Percentiles rank a stretch among this genome's conserved stretches.
Evolutionary conservation across 306 rosid species (phyloP).

Genomic region (Gastrolobium bilobum): DNA sequence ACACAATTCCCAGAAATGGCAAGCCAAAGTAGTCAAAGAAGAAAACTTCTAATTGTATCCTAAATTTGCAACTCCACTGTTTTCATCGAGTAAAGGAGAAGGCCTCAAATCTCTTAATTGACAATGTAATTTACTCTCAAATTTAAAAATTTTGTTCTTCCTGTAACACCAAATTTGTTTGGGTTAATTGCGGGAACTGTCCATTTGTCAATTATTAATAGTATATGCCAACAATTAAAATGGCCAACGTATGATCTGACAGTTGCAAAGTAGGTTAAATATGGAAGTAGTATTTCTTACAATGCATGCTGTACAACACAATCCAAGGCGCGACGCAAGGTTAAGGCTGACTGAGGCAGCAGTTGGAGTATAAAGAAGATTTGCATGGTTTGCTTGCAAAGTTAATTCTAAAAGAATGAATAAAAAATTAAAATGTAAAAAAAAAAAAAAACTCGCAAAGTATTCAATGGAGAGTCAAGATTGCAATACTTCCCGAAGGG

Average conservation of each 20-base stretch:
- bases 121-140: background rate
- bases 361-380: background rate
- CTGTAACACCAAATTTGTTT: background rate
- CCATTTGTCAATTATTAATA: conserved; percentile 12
- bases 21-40: background rate
- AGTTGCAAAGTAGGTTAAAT: background rate
- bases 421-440: no score
- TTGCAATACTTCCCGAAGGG: background rate
- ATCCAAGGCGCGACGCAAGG: conserved; percentile 19
- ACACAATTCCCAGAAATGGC: background rate
- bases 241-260: background rate
- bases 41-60: background rate
- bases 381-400: background rate
- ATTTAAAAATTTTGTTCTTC: background rate
- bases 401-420: conserved; percentile 1
- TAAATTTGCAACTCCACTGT: background rate
- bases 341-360: background rate
- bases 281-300: conserved; percentile 3
- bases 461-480: background rate
- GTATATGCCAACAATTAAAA: conserved; percentile 2
- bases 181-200: background rate
- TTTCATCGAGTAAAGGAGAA: conserved; percentile 6
- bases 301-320: conserved; percentile 1
- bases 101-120: background rate
- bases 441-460: background rate